phyloP scores from a whole-genome alignment of 257 asterid species.

The Capsicum pubescens region DNA sequence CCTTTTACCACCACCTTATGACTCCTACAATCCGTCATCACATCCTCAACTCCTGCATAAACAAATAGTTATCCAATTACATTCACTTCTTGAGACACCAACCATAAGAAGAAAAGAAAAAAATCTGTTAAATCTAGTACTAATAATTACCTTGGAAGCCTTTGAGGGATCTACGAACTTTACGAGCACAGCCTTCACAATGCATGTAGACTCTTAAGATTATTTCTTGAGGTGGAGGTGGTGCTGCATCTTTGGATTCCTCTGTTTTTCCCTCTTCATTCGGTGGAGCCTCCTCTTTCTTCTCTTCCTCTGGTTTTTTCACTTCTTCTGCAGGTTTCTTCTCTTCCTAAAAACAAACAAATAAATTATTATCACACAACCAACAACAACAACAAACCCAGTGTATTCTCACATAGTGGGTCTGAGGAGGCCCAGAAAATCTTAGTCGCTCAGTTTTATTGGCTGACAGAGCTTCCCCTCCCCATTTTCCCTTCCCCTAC shows the following conservation, averaged over 20 bases:
- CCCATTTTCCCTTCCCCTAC: too few species aligned
- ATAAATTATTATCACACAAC: too few species aligned
- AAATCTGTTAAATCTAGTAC: too few species aligned
- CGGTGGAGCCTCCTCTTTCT: conserved; percentile 25
- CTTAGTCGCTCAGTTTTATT: too few species aligned
- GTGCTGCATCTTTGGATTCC: conserved; percentile 30
- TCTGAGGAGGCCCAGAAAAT: too few species aligned
- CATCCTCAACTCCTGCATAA: conserved; percentile 83
- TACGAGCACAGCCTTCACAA: conserved; percentile 97
- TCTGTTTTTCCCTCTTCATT: not conserved
- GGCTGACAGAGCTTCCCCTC: too few species aligned
- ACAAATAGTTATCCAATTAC: too few species aligned
- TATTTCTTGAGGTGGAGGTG: conserved; percentile 80
- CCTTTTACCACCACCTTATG: conserved; percentile 90
- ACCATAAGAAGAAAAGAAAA: too few species aligned
- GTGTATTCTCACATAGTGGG: too few species aligned
- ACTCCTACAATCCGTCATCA: conserved; percentile 71
- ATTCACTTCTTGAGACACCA: too few species aligned
- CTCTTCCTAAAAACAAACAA: not conserved
- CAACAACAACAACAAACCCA: too few species aligned
- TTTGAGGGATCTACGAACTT: conserved; percentile 85
- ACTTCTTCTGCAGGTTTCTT: conserved; percentile 8
- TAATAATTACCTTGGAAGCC: conserved; percentile 69
- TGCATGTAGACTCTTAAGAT: conserved; percentile 88
- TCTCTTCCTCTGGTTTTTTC: conserved; percentile 56